phyloP scores from a whole-genome alignment of 2,329 filamentous ascomycete genomes.

The Venturia pyrina region DNA sequence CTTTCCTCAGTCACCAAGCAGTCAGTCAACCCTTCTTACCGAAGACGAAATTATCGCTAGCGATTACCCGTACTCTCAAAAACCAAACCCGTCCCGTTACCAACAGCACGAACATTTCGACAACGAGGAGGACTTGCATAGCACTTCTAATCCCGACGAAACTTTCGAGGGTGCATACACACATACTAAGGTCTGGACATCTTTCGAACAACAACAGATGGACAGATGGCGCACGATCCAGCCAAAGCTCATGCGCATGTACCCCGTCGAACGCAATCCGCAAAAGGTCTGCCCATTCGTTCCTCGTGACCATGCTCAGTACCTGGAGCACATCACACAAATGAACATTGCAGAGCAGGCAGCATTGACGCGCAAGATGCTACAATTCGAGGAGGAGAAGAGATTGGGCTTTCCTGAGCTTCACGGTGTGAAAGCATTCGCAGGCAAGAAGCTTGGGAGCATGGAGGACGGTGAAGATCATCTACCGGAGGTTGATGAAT shows the following conservation, averaged over 20 bases:
- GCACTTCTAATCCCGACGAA: not conserved
- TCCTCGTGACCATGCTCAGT: not conserved
- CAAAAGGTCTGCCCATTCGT: slow-evolving; percentile 3
- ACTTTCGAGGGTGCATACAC: not conserved
- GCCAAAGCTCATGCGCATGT: slow-evolving; percentile 4
- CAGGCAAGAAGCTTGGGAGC: slow-evolving; percentile 2
- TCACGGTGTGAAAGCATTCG: not conserved
- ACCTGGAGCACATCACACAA: not conserved
- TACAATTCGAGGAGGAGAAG: not conserved
- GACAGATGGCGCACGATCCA: slow-evolving; percentile 6
- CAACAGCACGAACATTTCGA: not conserved
- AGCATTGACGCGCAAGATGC: not conserved
- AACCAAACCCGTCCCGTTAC: not conserved
- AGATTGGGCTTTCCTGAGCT: not conserved
- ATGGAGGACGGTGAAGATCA: not conserved
- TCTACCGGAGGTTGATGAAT: not conserved
- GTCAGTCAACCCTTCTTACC: not conserved
- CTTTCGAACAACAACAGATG: not conserved
- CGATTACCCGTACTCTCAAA: not conserved
- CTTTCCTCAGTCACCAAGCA: not conserved
- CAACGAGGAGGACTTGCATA: not conserved
- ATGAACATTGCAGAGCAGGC: slow-evolving; percentile 1
- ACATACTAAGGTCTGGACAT: not conserved
- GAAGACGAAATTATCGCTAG: not conserved
- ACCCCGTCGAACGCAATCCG: not conserved